phyloP scores from a whole-genome alignment of 768 basidiomycete genomes.

The Scleroderma citrinum region DNA sequence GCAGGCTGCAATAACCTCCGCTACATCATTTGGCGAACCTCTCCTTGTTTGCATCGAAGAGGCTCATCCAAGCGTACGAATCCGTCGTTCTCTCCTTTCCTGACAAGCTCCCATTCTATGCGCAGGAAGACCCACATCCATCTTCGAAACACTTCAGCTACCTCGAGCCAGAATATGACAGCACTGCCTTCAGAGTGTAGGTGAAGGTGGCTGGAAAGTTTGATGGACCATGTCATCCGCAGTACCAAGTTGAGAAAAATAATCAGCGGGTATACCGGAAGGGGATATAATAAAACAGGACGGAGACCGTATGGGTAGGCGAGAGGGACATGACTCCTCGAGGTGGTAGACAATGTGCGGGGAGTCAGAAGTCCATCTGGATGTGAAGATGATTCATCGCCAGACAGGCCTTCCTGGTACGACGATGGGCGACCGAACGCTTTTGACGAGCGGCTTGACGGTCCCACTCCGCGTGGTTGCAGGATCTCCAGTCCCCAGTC shows the following conservation, averaged over 20 bases:
- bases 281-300: conserved; percentile 66
- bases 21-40: conserved; percentile 11
- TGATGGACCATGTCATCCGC: conserved; percentile 91
- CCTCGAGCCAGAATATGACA: conserved; percentile 85
- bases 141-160: conserved; percentile 80
- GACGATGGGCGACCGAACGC: conserved; percentile 42
- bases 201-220: conserved; percentile 83
- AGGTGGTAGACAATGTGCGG: conserved; percentile 10
- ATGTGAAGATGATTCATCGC: conserved; percentile 10
- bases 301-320: conserved; percentile 71
- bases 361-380: conserved; percentile 13
- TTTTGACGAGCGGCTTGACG: conserved; percentile 33
- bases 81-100: conserved; percentile 30
- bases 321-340: conserved; percentile 8
- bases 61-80: conserved; percentile 9
- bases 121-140: conserved; percentile 99
- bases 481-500: conserved; percentile 93
- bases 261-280: conserved; percentile 77
- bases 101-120: conserved; percentile 93
- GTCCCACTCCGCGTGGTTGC: conserved; percentile 27
- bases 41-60: conserved; percentile 10
- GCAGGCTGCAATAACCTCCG: neutral
- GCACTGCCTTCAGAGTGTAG: conserved; percentile 69
- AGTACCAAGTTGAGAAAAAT: conserved; percentile 81
- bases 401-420: conserved; percentile 30